Conservation (phyloP, 345 rosid genomes). For the Arabidopsis thaliana region DNA sequence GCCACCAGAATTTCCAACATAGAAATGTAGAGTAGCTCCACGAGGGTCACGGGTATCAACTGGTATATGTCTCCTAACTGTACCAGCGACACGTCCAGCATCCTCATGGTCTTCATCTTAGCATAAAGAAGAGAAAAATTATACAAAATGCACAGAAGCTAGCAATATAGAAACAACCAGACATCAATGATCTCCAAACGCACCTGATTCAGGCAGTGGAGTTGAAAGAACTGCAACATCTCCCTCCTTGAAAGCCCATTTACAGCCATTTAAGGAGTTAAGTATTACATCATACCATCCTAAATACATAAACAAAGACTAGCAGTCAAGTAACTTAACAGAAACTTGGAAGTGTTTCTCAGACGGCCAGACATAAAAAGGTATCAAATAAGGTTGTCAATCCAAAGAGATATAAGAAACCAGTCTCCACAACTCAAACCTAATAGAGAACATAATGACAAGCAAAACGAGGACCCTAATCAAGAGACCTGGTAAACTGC, state of each 20-base stretch:
- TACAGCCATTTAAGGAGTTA: constrained; percentile 69
- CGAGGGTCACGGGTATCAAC: constrained; percentile 89
- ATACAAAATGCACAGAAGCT: constrained; percentile 18
- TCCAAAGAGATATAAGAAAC: background rate
- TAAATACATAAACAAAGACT: constrained; percentile 41
- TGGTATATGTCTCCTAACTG: constrained; percentile 85
- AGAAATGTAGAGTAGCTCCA: constrained; percentile 96
- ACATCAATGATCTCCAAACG: constrained; percentile 28
- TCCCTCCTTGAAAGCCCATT: constrained; percentile 97
- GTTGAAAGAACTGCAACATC: constrained; percentile 91
- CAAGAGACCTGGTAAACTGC: background rate
- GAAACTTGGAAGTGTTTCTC: background rate
- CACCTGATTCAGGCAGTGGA: constrained; percentile 80
- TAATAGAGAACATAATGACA: constrained; percentile 4
- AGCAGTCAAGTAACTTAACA: constrained; percentile 33
- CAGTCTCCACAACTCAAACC: background rate
- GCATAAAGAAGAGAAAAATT: background rate
- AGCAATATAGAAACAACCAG: constrained; percentile 16
- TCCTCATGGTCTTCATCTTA: constrained; percentile 67
- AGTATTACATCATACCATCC: constrained; percentile 96
- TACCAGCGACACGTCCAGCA: constrained; percentile 86
- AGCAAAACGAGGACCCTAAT: background rate
- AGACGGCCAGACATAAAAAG: background rate
- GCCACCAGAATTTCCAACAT: constrained; percentile 78
- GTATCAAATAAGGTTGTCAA: background rate